A percentile compares a stretch with the other conserved stretches of the same genome.
Conservation (phyloP, 768 basidiomycete species). For the Chlorophyllum brunneum region DNA sequence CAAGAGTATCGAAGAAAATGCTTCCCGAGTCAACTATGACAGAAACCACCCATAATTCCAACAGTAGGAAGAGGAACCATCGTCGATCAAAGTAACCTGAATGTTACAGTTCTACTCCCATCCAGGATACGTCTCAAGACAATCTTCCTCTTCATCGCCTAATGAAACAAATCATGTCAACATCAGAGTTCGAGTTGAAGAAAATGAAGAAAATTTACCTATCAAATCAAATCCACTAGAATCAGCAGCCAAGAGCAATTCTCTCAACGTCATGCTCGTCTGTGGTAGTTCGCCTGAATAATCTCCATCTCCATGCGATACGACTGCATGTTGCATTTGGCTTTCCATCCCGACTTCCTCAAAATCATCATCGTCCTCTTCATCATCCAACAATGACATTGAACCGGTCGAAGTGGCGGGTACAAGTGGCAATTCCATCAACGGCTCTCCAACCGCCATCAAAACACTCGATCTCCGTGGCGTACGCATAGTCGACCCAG, state of each 20-base stretch:
- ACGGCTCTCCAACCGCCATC: conserved; percentile 3
- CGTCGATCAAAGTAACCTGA: too few species aligned
- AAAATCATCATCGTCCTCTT: not conserved
- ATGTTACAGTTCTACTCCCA: too few species aligned
- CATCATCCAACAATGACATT: not conserved
- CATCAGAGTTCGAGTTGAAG: not conserved
- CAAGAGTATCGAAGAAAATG: too few species aligned
- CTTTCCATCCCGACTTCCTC: not conserved
- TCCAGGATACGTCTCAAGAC: conserved; percentile 17
- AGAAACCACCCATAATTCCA: too few species aligned
- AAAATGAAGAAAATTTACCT: conserved; percentile 20
- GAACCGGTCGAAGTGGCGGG: conserved; percentile 5
- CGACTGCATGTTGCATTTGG: conserved; percentile 18
- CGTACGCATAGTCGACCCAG: not conserved
- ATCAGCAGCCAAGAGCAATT: conserved; percentile 39
- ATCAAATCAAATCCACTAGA: conserved; percentile 35
- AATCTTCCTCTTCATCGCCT: conserved; percentile 16
- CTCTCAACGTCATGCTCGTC: conserved; percentile 45
- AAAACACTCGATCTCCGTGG: not conserved
- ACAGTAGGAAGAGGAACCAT: too few species aligned
- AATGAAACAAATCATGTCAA: not conserved
- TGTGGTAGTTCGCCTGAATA: conserved; percentile 32
- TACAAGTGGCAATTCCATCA: not conserved
- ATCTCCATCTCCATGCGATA: too few species aligned
- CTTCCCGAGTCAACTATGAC: too few species aligned